Evolutionary conservation across 169 alveolate species (phyloP), one percentile per base, ranked within the genome.

Genomic region (Eimeria sp.): DNA sequence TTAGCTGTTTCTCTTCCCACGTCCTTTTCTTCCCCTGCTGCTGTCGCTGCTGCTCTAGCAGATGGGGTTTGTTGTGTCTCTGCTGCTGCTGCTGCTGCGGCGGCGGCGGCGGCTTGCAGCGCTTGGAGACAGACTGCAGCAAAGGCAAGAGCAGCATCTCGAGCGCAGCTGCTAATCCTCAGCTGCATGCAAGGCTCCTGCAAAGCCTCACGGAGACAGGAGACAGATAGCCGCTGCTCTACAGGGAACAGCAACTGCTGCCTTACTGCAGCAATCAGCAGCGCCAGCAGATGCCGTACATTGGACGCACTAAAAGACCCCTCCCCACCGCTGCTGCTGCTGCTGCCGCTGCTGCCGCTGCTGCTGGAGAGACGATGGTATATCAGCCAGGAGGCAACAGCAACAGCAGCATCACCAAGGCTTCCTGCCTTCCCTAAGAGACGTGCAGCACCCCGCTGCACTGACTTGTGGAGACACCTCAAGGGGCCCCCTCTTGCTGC

Each of bases 301-400:
- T 82, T 82, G 11, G 90, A 20, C 22, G 90, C 22, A 49, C 90
- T 82, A n/a, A 82, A 82, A n/a, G 90, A 82, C 5, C 90, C 90
- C n/a, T 82, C 90, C 27, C 61, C 61, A 22, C 40, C 22, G 61
- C 88, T 78, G 88, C 54, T 78, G 88, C 88, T 78, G 83, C 83
- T 67, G 78, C 78, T 67, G 78, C n/a, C 3, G 78, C 67, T 49
- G 63, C 70, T 49, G 67, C 89, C 22, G 90, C 67, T 49, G 73
- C 90, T 82, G 90, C 90, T 82, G 49, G 90, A 82, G 51, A 82
- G 90, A 43, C 90, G 90, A 18, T 65, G 90, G 25, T 82, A 82
- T 40, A 82, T 54, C 13, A 82, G 90, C 90, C 90, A 82, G 25
- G 90, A 47, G 14, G 58, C 73, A 18, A 82, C 90, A 54, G 90